Evolutionary conservation across 805 yeast genomes (phyloP).

Genomic region (Jamesozyma piceae): DNA sequence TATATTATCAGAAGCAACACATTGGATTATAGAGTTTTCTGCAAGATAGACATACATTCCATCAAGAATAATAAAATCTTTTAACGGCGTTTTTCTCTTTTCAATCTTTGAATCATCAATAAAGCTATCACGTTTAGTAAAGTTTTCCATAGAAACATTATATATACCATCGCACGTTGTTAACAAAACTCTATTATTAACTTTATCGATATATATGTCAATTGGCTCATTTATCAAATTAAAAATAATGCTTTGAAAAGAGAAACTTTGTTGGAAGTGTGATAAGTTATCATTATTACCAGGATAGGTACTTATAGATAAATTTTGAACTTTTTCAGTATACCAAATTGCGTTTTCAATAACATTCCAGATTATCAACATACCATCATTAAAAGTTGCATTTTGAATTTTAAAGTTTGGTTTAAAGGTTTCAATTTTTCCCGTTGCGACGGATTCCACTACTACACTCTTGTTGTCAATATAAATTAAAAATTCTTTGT

Average conservation of each 20-base stretch:
- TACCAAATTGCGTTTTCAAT: background rate
- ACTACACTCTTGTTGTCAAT: background rate
- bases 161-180: background rate
- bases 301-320: background rate
- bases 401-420: conserved; percentile 2
- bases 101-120: background rate
- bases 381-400: background rate
- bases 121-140: background rate
- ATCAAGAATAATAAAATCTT: conserved; percentile 1
- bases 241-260: background rate
- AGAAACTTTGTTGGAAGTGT: background rate
- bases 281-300: background rate
- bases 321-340: conserved; percentile 1
- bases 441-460: background rate
- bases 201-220: background rate
- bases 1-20: background rate
- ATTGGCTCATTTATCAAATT: background rate
- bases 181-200: background rate
- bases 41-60: conserved; percentile 1
- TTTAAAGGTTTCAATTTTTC: background rate
- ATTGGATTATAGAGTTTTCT: conserved; percentile 1
- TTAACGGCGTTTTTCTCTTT: background rate
- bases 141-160: background rate
- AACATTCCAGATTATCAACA: conserved; percentile 2
- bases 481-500: background rate